Conservation (phyloP, 306 rosid genomes). For the Prunus campanulata region DNA sequence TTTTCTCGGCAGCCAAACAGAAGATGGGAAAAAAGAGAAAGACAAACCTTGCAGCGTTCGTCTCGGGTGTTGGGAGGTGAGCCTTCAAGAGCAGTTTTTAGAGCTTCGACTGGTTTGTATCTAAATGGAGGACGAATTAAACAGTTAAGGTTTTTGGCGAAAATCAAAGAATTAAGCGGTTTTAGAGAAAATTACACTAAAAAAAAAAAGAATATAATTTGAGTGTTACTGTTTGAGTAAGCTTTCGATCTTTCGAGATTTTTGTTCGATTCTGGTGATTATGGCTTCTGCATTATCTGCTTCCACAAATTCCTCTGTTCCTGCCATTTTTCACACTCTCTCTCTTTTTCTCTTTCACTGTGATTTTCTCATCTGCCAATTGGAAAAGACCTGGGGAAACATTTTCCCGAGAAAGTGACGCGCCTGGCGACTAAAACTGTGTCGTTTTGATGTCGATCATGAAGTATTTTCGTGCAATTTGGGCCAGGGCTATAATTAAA, state of each 20-base stretch:
- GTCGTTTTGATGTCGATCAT: neutral
- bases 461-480: neutral
- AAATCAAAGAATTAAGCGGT: neutral
- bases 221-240: slow-evolving; percentile 76
- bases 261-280: slow-evolving; percentile 88
- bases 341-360: neutral
- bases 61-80: slow-evolving; percentile 78
- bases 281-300: slow-evolving; percentile 94
- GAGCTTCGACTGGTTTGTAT: slow-evolving; percentile 81
- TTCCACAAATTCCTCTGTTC: slow-evolving; percentile 55
- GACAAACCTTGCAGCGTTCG: slow-evolving; percentile 84
- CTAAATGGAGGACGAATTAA: slow-evolving; percentile 31
- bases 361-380: slow-evolving; percentile 11
- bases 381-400: neutral
- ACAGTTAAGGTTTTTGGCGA: neutral
- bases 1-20: neutral
- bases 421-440: neutral
- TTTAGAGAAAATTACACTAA: neutral
- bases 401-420: slow-evolving; percentile 11
- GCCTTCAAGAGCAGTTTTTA: slow-evolving; percentile 97
- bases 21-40: neutral
- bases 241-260: slow-evolving; percentile 90
- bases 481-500: neutral
- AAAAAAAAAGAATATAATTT: neutral
- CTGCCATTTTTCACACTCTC: slow-evolving; percentile 45